Base-by-base conservation (phyloP, 208 protist species). In the Crithidia expoeki region DNA sequence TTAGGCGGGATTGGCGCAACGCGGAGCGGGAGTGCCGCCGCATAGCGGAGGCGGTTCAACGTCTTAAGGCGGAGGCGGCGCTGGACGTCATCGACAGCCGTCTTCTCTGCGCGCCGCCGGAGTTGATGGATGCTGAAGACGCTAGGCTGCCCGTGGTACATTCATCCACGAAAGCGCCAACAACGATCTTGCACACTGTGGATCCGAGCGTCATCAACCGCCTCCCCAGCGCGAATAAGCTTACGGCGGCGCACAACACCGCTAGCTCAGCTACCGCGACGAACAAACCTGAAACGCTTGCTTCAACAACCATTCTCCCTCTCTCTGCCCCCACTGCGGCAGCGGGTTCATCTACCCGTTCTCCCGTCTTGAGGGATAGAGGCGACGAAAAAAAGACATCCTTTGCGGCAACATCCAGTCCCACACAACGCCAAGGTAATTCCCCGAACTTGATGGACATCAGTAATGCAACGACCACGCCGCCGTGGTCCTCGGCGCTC, bases 401-500 rank as follows among this genome's bases (percentile, higher is more conserved):
- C 10, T 5, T 19, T 9, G 34, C 33, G 16, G 49, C 32, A 12
- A 2, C 61, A n/a, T 25, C 4, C 14, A 4, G 28, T n/a, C 14
- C 28, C 25, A 33, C 21, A 17, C 44, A 19, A 21, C 44, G 19
- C 16, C 44, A 21, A 21, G 32, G 30, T 21, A 6, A 42, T 12
- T 23, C 33, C 19, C 50, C 27, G 3, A 28, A 46, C 50, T 21
- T 59, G 4, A 53, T 36, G 27, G 63, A 71, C 0, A 6, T 17
- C 2, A 70, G 49, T 36, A 55, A 40, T 38, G 44, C 51, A 0
- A 58, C 69, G 17, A 38, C 61, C 30, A 76, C 71, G 51, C 71
- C 69, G 56, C 62, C 71, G 36, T 76, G 71, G 71, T 76, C 71
- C 9, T 70, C 71, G 3, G 34, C 44, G 16, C 47, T 67, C 16